Percentiles rank a stretch among this genome's conserved stretches.
Conservation (phyloP, 805 yeast genomes). For the Kregervanrija delftensis region DNA sequence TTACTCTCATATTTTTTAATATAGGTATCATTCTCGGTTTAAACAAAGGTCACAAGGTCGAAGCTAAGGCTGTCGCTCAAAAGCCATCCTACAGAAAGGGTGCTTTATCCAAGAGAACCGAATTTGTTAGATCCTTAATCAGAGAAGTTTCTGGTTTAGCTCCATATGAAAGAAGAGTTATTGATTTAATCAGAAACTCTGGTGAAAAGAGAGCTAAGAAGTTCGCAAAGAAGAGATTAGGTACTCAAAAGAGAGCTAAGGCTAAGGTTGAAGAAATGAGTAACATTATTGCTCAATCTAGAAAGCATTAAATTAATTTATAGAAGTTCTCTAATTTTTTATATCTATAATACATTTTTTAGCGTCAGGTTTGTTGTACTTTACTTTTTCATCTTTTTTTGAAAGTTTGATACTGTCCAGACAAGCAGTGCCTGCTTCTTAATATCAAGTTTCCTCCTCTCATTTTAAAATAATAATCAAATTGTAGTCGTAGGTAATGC, state of each 20-base stretch:
- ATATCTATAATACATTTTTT: no score
- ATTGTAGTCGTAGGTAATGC: no score
- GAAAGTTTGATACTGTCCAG: no score
- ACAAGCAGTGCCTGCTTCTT: no score
- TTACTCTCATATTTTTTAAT: neutral
- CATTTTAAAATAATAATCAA: no score
- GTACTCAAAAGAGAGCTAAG: slow-evolving; percentile 99
- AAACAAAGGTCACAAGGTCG: slow-evolving; percentile 99
- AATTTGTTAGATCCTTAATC: slow-evolving; percentile 90
- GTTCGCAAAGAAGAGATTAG: slow-evolving; percentile 99
- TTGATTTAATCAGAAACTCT: slow-evolving; percentile 99
- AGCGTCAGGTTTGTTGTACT: no score
- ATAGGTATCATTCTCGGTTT: slow-evolving; percentile 93
- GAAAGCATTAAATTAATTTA: slow-evolving; percentile 63
- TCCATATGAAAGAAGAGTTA: slow-evolving; percentile 99
- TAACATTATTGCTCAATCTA: slow-evolving; percentile 92
- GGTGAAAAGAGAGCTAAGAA: slow-evolving; percentile 99
- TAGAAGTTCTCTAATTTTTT: no score
- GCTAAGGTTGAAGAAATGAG: slow-evolving; percentile 99
- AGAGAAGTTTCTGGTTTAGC: slow-evolving; percentile 98
- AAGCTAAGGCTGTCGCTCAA: slow-evolving; percentile 76
- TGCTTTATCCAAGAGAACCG: slow-evolving; percentile 89
- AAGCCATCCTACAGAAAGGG: slow-evolving; percentile 96
- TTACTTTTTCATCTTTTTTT: no score
- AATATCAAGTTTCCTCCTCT: no score